Evolutionary conservation across 805 yeast genomes (phyloP).

Genomic region (Jamesozyma jinghongensis): DNA sequence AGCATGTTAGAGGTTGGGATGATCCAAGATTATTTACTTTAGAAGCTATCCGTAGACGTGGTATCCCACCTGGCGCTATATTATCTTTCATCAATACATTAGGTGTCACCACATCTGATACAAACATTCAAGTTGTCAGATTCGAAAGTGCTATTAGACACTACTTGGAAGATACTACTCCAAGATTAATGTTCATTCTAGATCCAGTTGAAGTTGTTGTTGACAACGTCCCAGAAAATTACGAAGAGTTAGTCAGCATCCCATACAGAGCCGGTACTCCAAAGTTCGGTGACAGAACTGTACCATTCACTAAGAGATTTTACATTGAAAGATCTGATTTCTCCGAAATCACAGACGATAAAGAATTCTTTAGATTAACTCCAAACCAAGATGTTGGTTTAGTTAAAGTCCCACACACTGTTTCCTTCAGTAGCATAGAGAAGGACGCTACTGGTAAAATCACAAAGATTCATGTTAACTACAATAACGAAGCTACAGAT

Average conservation of each 20-base stretch:
- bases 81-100: constrained; percentile 85
- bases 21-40: constrained; percentile 94
- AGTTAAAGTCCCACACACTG: constrained; percentile 79
- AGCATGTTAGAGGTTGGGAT: constrained; percentile 90
- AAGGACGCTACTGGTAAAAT: constrained; percentile 51
- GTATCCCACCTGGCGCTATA: constrained; percentile 98
- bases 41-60: constrained; percentile 92
- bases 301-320: constrained; percentile 67
- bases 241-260: constrained; percentile 57
- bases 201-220: constrained; percentile 79
- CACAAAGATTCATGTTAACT: constrained; percentile 64
- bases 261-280: constrained; percentile 87
- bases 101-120: constrained; percentile 91
- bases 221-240: constrained; percentile 73
- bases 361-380: constrained; percentile 85
- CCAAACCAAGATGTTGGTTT: constrained; percentile 94
- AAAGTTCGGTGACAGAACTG: constrained; percentile 62
- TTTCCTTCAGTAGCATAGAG: constrained; percentile 61
- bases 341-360: constrained; percentile 46
- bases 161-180: constrained; percentile 82
- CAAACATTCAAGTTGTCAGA: constrained; percentile 82
- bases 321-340: constrained; percentile 88
- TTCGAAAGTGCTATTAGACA: constrained; percentile 85
- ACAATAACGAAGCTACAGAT: constrained; percentile 43
- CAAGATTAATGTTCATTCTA: constrained; percentile 86